Evolutionary conservation across 768 basidiomycete genomes (phyloP).

Genomic region (Trametes sanguinea): DNA sequence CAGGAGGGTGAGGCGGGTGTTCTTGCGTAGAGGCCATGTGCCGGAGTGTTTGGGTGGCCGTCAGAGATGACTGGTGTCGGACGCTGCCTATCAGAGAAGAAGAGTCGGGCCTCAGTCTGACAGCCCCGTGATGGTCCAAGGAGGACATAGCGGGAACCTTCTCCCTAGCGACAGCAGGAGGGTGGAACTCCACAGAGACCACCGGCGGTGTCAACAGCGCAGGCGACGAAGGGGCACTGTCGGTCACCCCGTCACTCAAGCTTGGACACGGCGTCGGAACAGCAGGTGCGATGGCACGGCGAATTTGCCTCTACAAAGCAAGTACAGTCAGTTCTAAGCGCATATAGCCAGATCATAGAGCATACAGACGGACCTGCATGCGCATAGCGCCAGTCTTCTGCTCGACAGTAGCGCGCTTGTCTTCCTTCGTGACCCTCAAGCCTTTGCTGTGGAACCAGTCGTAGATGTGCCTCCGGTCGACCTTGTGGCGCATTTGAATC

Average conservation of each 20-base stretch:
- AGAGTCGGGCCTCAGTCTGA: neutral
- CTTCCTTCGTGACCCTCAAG: slow-evolving; percentile 33
- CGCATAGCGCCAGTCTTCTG: slow-evolving; percentile 19
- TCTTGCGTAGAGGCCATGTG: neutral
- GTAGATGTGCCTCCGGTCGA: slow-evolving; percentile 75
- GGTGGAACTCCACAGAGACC: neutral
- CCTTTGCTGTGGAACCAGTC: slow-evolving; percentile 73
- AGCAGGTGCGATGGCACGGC: slow-evolving; percentile 11
- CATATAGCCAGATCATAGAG: slow-evolving; percentile 5
- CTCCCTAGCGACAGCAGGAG: neutral
- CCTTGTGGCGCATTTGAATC: slow-evolving; percentile 67
- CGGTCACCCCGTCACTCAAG: neutral
- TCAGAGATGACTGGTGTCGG: neutral
- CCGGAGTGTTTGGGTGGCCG: neutral
- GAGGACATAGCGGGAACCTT: neutral
- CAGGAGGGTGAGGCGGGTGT: neutral
- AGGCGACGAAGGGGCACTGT: slow-evolving; percentile 9
- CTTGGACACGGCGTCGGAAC: neutral
- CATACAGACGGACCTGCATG: slow-evolving; percentile 9
- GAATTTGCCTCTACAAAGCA: slow-evolving; percentile 3
- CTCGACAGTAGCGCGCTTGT: slow-evolving; percentile 24
- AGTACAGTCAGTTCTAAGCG: neutral
- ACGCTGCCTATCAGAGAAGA: neutral
- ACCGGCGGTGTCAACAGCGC: slow-evolving; percentile 2
- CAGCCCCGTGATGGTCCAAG: neutral